Conservation (phyloP, 345 rosid species). For the Balakata baccata region DNA sequence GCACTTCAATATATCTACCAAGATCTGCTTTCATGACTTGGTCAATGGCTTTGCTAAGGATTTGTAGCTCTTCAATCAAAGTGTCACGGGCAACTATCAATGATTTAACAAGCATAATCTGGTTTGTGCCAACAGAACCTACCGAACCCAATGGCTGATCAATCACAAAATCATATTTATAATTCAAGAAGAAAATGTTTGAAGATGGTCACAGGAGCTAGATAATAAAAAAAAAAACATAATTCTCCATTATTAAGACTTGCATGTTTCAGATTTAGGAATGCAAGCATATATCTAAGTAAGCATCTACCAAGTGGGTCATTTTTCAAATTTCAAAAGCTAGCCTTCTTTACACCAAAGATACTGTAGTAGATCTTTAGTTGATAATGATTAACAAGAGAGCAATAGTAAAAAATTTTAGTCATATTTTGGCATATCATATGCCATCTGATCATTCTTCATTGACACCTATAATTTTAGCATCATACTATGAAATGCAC, state of each 20-base stretch:
- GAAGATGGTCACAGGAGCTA: slow-evolving; percentile 1
- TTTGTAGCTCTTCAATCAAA: slow-evolving; percentile 61
- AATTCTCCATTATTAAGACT: background rate
- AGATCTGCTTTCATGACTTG: slow-evolving; percentile 28
- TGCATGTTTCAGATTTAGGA: background rate
- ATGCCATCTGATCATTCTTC: background rate
- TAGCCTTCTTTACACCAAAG: background rate
- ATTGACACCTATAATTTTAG: background rate
- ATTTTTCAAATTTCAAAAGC: background rate
- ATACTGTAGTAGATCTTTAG: background rate
- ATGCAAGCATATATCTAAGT: background rate
- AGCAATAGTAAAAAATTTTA: background rate
- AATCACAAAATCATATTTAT: slow-evolving; percentile 29
- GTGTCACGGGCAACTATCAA: slow-evolving; percentile 60
- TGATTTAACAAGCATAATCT: slow-evolving; percentile 57
- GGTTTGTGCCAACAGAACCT: slow-evolving; percentile 45
- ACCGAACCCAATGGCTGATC: slow-evolving; percentile 48
- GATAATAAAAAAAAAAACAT: slow-evolving; percentile 4
- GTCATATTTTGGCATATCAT: background rate
- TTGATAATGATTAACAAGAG: too few species aligned
- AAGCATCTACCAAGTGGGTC: background rate
- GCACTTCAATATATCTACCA: slow-evolving; percentile 35
- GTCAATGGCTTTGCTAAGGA: slow-evolving; percentile 46
- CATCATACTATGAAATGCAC: too few species aligned
- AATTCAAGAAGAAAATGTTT: slow-evolving; percentile 11